These are phyloP conservation scores for Cicer yamashitae DNA, from an alignment of 306 rosid species.

Conservation along the genomic window DNA sequence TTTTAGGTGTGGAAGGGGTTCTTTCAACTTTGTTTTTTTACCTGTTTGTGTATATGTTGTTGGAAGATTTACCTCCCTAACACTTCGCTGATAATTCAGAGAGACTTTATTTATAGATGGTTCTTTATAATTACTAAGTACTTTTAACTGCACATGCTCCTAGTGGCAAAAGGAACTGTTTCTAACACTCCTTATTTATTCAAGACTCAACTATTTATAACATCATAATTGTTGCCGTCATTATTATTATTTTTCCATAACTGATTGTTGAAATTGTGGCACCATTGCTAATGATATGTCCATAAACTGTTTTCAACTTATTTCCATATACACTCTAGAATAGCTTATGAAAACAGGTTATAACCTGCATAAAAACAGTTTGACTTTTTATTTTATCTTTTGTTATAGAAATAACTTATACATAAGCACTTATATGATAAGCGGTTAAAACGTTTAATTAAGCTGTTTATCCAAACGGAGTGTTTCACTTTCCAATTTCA, in stretches of 20 bases:
- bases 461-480: no score
- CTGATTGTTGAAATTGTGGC: slow-evolving; percentile 10
- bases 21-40: neutral
- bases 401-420: no score
- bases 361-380: no score
- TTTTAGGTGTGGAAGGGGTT: neutral
- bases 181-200: neutral
- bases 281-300: no score
- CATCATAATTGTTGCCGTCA: neutral
- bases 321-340: no score
- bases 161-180: neutral
- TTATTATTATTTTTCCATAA: neutral
- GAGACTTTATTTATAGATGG: neutral
- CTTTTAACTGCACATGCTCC: neutral
- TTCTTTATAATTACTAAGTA: neutral
- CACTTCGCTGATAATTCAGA: neutral
- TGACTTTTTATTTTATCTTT: no score
- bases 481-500: no score
- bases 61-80: slow-evolving; percentile 10
- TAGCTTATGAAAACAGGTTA: no score
- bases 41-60: neutral
- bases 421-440: no score
- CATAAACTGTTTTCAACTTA: no score
- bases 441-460: no score
- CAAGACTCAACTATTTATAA: neutral